These are phyloP conservation scores for Ceratocystis harringtonii DNA, from an alignment of 2,329 filamentous ascomycete species.

Conservation along the genomic window DNA sequence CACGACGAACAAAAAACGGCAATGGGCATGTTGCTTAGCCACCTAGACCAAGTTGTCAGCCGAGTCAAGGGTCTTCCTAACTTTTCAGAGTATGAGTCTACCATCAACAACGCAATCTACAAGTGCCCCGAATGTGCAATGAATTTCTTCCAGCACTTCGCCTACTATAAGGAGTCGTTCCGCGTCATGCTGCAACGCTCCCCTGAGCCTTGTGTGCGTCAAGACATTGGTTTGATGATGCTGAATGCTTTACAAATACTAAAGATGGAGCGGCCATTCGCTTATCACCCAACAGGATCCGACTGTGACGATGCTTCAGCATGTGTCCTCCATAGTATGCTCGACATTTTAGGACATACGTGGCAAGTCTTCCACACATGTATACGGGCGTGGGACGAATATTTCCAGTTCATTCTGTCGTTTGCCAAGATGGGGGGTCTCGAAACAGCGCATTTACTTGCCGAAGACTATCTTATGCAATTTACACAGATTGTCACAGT, in stretches of 20 bases:
- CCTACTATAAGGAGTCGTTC: slow-evolving; percentile 39
- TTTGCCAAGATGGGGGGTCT: slow-evolving; percentile 47
- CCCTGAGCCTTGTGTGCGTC: slow-evolving; percentile 40
- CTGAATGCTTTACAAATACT: slow-evolving; percentile 38
- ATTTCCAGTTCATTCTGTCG: slow-evolving; percentile 54
- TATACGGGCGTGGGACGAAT: slow-evolving; percentile 58
- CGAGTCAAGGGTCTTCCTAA: slow-evolving; percentile 54
- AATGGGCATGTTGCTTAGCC: slow-evolving; percentile 42
- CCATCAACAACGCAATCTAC: slow-evolving; percentile 34
- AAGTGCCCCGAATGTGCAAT: slow-evolving; percentile 41
- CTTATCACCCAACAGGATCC: slow-evolving; percentile 29
- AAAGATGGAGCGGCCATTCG: slow-evolving; percentile 31
- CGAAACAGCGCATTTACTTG: slow-evolving; percentile 45
- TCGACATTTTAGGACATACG: slow-evolving; percentile 38
- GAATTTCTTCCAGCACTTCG: slow-evolving; percentile 47
- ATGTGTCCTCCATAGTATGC: slow-evolving; percentile 26
- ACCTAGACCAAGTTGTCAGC: slow-evolving; percentile 62
- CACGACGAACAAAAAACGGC: slow-evolving; percentile 35
- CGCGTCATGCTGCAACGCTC: slow-evolving; percentile 50
- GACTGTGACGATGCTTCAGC: slow-evolving; percentile 24
- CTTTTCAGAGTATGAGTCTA: slow-evolving; percentile 39
- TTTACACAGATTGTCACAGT: slow-evolving; percentile 45
- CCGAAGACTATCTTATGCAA: slow-evolving; percentile 43
- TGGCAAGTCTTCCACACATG: slow-evolving; percentile 49
- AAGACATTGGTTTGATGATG: slow-evolving; percentile 36